These are phyloP conservation scores for Amanita rubescens DNA, from an alignment of 768 basidiomycete species.

Conservation along the genomic window DNA sequence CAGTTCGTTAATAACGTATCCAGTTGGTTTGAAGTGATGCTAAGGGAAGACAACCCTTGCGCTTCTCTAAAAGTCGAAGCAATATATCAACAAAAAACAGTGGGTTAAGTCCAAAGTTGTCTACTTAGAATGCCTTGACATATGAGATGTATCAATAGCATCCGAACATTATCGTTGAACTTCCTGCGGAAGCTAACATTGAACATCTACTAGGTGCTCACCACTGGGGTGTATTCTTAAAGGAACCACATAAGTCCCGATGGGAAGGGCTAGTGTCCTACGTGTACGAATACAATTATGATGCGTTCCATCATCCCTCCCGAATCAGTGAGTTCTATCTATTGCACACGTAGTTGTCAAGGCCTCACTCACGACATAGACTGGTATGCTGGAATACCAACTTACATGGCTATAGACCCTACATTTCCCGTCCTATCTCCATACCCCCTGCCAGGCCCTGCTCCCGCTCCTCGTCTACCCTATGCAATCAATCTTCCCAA, in stretches of 20 bases:
- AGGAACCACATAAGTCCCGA: slow-evolving; percentile 3
- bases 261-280: slow-evolving; percentile 5
- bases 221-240: slow-evolving; percentile 5
- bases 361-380: not conserved
- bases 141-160: slow-evolving; percentile 3
- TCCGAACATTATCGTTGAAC: slow-evolving; percentile 11
- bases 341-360: not conserved
- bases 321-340: slow-evolving; percentile 7
- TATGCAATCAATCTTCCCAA: slow-evolving; percentile 2
- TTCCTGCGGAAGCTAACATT: slow-evolving; percentile 7
- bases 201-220: slow-evolving; percentile 11
- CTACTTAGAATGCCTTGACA: too few relatives aligned
- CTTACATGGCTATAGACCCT: slow-evolving; percentile 1
- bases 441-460: slow-evolving; percentile 1
- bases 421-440: slow-evolving; percentile 2
- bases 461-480: not conserved
- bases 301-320: slow-evolving; percentile 7
- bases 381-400: slow-evolving; percentile 1
- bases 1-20: slow-evolving; percentile 2
- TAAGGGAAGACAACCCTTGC: not conserved
- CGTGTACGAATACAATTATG: slow-evolving; percentile 13
- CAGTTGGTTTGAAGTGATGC: slow-evolving; percentile 6
- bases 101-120: not conserved
- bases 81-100: slow-evolving; percentile 4
- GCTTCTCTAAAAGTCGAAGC: not conserved